These are phyloP conservation scores for Gossypium laxum DNA, from an alignment of 441 rosid species.

Conservation along the genomic window DNA sequence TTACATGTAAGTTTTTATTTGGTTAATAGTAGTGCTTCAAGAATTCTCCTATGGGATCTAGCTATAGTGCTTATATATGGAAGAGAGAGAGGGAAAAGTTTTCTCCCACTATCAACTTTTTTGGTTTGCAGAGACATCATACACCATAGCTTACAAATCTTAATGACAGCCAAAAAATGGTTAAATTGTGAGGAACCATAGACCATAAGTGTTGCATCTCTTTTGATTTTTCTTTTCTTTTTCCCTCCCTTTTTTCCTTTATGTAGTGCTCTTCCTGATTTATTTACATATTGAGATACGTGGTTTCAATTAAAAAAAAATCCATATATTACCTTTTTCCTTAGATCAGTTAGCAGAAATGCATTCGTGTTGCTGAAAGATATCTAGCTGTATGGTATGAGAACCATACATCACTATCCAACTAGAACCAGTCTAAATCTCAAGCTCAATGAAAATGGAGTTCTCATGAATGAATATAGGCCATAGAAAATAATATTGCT, in stretches of 20 bases:
- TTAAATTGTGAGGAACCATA: background rate
- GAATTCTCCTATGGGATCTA: background rate
- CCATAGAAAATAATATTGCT: conserved; percentile 4
- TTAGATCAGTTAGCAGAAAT: background rate
- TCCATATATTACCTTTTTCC: background rate
- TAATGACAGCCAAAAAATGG: background rate
- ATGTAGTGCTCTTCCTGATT: background rate
- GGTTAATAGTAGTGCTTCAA: conserved; percentile 1
- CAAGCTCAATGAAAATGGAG: background rate
- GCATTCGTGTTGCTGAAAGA: background rate
- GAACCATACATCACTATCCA: background rate
- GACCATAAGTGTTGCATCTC: conserved; percentile 5
- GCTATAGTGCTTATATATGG: background rate
- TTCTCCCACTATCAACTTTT: background rate
- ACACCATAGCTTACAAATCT: background rate
- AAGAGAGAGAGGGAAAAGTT: background rate
- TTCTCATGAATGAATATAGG: background rate
- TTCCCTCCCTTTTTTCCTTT: background rate
- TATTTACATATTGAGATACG: background rate
- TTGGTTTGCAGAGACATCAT: background rate
- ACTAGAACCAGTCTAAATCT: background rate
- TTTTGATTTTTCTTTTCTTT: background rate
- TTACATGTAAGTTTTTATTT: conserved; percentile 62
- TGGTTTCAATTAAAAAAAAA: conserved; percentile 2
- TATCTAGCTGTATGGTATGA: background rate